Evolutionary conservation across 2,329 filamentous ascomycete genomes (phyloP).

Genomic region (Fusarium agapanthi): DNA sequence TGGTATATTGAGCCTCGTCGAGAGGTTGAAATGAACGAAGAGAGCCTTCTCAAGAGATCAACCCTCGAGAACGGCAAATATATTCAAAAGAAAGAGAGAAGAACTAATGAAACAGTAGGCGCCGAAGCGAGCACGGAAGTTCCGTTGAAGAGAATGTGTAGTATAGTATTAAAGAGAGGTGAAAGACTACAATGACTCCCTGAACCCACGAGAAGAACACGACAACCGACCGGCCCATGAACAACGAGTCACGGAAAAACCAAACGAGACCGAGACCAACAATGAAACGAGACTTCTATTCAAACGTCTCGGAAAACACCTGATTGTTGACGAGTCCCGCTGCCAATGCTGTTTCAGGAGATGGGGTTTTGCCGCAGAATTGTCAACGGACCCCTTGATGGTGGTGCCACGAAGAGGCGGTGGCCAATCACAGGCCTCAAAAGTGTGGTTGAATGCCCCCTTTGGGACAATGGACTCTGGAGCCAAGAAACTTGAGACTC

Average conservation of each 20-base stretch:
- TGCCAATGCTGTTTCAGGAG: constrained; percentile 43
- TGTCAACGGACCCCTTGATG: constrained; percentile 22
- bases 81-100: constrained; percentile 18
- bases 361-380: constrained; percentile 37
- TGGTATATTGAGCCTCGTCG: constrained; percentile 31
- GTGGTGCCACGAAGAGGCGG: constrained; percentile 21
- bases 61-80: constrained; percentile 17
- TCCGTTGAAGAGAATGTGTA: constrained; percentile 18
- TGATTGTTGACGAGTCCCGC: constrained; percentile 36
- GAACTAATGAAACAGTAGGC: constrained; percentile 2
- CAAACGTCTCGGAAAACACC: constrained; percentile 39
- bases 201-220: constrained; percentile 4
- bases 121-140: constrained; percentile 27
- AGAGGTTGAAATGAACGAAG: constrained; percentile 34
- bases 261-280: constrained; percentile 23
- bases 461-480: constrained; percentile 38
- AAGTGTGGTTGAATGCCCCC: constrained; percentile 33
- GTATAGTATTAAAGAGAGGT: constrained; percentile 25
- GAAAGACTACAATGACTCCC: constrained; percentile 1
- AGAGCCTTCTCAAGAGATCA: constrained; percentile 24
- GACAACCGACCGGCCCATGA: neutral
- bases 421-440: constrained; percentile 37
- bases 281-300: constrained; percentile 38
- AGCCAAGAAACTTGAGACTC: constrained; percentile 35
- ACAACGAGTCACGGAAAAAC: constrained; percentile 20